Evolutionary conservation across 164 flowering plant genomes (phyloP), one percentile per base, ranked within the genome.

Genomic region (Piper betle): DNA sequence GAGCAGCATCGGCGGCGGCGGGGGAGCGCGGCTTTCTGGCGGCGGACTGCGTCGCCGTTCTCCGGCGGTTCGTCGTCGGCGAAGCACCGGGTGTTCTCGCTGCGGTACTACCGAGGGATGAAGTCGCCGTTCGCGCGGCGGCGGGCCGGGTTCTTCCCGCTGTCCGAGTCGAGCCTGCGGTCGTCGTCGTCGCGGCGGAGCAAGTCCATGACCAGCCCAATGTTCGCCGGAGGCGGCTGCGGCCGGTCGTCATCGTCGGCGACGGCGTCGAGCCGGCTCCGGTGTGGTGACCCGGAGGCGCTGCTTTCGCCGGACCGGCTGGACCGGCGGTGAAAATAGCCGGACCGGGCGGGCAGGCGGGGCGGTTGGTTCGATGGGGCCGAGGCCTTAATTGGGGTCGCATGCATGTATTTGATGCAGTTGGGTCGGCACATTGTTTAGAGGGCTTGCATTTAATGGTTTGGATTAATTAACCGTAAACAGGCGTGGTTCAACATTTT

Each of bases 211-310:
- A 73, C 91, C 50, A 89, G 96, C 60, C 96, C 98, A 16, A 81
- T 91, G 77, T 86, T 87, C 69, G 64, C 69, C n/a, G n/a, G n/a
- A n/a, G n/a, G n/a, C n/a, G n/a, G n/a, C n/a, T n/a, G n/a, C n/a
- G n/a, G n/a, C 58, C 65, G 89, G 55, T 63, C 86, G 17, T 72
- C 84, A 40, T 68, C 53, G 15, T 52, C 60, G 43, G 71, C 67
- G 62, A 79, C 76, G 64, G 79, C 89, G 68, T 86, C 98, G 55
- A 89, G 96, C 73, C 72, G 98, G 69, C 65, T 86, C 60, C 72
- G 97, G 77, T 89, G 94, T 70, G 97, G 98, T 1, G 97, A 93
- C 70, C 98, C 88, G 10, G 98, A 93, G 73, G 98, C 97, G 54
- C 62, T 93, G 57, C 68, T 93, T 6, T 93, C 98, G 17, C 98